Evolutionary conservation across 257 asterid species (phyloP).

Genomic region (Anisodus tanguticus): DNA sequence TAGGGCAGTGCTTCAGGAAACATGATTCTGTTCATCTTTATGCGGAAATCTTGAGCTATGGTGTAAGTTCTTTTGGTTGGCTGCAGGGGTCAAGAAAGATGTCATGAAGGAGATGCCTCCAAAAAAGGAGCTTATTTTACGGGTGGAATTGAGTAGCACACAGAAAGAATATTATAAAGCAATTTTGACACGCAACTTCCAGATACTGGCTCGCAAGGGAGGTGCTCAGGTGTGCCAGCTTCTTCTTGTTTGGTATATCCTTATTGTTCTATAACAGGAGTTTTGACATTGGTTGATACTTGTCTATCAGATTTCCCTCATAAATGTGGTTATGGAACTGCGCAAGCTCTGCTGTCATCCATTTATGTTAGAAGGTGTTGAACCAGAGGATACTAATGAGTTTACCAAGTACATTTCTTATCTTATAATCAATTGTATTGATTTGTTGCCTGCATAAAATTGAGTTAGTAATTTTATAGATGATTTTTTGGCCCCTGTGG

Average conservation of each 20-base stretch:
- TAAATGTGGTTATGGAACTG: conserved; percentile 98
- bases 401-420: conserved; percentile 63
- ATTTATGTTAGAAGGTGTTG: conserved; percentile 98
- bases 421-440: background rate
- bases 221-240: conserved; percentile 80
- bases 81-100: conserved; percentile 92
- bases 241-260: conserved; percentile 32
- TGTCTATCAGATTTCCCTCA: conserved; percentile 77
- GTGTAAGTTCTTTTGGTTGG: conserved; percentile 20
- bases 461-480: background rate
- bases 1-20: conserved; percentile 13
- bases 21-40: background rate
- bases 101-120: conserved; percentile 97
- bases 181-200: conserved; percentile 91
- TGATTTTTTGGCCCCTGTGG: background rate
- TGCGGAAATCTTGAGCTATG: background rate
- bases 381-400: conserved; percentile 81
- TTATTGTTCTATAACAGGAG: conserved; percentile 20
- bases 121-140: conserved; percentile 91
- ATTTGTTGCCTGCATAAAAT: background rate
- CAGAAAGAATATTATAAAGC: conserved; percentile 98
- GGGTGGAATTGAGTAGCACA: conserved; percentile 91
- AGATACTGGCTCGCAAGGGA: conserved; percentile 93
- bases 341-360: conserved; percentile 99
- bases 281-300: conserved; percentile 35